A percentile compares a stretch with the other conserved stretches of the same genome.
phyloP scores from a whole-genome alignment of 345 rosid genomes.

The Linum trigynum region DNA sequence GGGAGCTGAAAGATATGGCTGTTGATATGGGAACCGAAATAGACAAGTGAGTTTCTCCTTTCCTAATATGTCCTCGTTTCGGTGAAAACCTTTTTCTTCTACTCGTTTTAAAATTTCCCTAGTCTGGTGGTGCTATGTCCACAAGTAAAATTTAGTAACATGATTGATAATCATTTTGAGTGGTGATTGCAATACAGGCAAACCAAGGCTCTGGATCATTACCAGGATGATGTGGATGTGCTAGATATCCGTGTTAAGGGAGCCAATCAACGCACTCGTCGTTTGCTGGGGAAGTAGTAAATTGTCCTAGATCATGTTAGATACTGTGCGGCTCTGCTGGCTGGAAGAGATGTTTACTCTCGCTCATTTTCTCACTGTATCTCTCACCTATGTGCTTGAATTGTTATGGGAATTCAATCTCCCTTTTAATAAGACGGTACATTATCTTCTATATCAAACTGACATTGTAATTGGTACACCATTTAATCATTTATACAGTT shows the following conservation, averaged over 20 bases:
- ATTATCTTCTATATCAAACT: not conserved
- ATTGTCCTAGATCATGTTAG: not conserved
- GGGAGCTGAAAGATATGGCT: slow-evolving; percentile 80
- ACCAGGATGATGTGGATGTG: slow-evolving; percentile 59
- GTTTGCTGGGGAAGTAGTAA: slow-evolving; percentile 63
- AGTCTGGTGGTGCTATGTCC: too few relatives aligned
- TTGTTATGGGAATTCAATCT: not conserved
- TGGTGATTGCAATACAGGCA: slow-evolving; percentile 38
- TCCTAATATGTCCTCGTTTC: not conserved
- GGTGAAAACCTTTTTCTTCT: not conserved
- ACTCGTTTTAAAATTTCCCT: not conserved
- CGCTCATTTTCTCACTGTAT: not conserved
- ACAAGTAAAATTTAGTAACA: too few relatives aligned
- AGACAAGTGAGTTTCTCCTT: slow-evolving; percentile 39
- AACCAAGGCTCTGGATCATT: slow-evolving; percentile 48
- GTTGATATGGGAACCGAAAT: slow-evolving; percentile 78
- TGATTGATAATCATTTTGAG: not conserved
- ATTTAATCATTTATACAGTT: not conserved
- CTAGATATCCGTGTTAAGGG: slow-evolving; percentile 49
- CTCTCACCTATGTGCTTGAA: not conserved
- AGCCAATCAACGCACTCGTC: slow-evolving; percentile 54
- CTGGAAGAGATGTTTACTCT: not conserved
- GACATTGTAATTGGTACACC: not conserved
- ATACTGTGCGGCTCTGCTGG: not conserved
- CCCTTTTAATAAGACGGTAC: not conserved